Evolutionary conservation across 176 grass and related monocot genomes (phyloP), one percentile per base, ranked within the genome.

Genomic region (Phoenix roebelenii): DNA sequence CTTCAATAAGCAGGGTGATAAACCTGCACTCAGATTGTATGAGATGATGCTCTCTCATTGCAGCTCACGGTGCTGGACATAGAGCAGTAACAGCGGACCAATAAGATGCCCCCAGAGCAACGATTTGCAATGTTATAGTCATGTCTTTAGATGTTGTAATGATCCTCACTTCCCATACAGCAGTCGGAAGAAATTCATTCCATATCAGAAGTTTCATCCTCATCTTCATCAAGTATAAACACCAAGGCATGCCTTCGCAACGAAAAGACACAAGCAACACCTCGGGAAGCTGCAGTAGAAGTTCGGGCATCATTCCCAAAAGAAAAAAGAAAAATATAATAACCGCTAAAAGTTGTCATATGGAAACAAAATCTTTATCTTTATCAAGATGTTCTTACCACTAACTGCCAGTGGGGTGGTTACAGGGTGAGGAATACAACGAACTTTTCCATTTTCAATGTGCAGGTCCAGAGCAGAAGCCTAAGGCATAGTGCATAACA

Each of bases 221-320:
- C 89, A 16, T 95, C 85, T 75, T 95, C 89, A 24, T 89, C 85
- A n/a, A 95, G 89, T 69, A 95, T 95, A 74, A 86, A 95, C 30
- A 95, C 89, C 64, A 95, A 71, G 30, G 82, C 79, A 77, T 95
- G 82, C 69, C 85, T 72, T 55, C 71, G 54, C 51, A 76, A 83
- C 57, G 85, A 89, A 56, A 95, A 85, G 32, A 95, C 70, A 70
- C 89, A 89, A 25, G 82, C 89, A 54, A 95, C 70, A 63, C 89
- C 89, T 77, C 89, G 85, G 32, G 89, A 89, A 50, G 89, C 89
- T 95, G 72, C 74, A 72, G 74, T 70, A 61, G 16, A 15, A 44
- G 9, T 14, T 44, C 9, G 0, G 9, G 3, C 2, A 10, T 18
- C 4, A 25, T 59, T 17, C 62, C 23, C 76, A 55, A 56, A 56